Evolutionary conservation across 2,329 filamentous ascomycete species (phyloP).

Genomic region (Tolypocladium ovalisporum): DNA sequence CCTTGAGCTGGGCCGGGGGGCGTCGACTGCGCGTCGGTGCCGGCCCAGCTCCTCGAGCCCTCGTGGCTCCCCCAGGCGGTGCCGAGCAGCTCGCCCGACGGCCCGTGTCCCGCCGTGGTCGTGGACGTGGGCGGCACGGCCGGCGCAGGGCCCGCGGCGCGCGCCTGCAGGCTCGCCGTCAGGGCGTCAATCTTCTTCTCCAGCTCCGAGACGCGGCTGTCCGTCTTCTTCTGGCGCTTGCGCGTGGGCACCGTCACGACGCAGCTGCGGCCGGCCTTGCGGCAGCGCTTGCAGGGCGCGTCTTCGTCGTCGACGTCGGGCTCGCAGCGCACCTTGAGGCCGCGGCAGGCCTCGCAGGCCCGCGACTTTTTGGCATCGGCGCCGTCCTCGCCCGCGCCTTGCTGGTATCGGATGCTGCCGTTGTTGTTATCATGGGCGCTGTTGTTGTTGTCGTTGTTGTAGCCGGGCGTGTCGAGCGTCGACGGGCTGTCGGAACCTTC

Average conservation of each 20-base stretch:
- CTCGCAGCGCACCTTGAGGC: constrained; percentile 77
- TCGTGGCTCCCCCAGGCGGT: not conserved
- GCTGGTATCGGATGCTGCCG: not conserved
- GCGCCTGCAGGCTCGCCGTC: constrained; percentile 65
- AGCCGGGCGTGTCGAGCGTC: not conserved
- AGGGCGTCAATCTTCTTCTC: constrained; percentile 88
- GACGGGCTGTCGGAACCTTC: not conserved
- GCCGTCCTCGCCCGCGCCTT: constrained; percentile 10
- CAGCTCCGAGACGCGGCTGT: constrained; percentile 77
- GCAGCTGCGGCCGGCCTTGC: constrained; percentile 68
- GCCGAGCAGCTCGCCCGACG: not conserved
- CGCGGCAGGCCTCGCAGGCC: constrained; percentile 66
- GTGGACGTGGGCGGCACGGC: not conserved
- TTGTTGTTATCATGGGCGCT: not conserved
- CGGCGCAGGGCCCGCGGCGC: constrained; percentile 9
- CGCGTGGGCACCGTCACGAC: constrained; percentile 63
- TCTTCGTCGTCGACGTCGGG: constrained; percentile 52
- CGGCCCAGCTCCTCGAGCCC: not conserved
- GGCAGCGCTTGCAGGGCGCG: constrained; percentile 63
- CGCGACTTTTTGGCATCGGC: constrained; percentile 41
- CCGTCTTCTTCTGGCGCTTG: constrained; percentile 86
- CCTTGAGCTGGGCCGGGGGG: not conserved
- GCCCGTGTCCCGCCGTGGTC: not conserved
- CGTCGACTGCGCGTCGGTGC: not conserved
- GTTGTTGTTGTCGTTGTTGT: not conserved